These are phyloP conservation scores for Tetradesmus obliquus DNA, from an alignment of 139 green algal genomes.

Conservation along the genomic window DNA sequence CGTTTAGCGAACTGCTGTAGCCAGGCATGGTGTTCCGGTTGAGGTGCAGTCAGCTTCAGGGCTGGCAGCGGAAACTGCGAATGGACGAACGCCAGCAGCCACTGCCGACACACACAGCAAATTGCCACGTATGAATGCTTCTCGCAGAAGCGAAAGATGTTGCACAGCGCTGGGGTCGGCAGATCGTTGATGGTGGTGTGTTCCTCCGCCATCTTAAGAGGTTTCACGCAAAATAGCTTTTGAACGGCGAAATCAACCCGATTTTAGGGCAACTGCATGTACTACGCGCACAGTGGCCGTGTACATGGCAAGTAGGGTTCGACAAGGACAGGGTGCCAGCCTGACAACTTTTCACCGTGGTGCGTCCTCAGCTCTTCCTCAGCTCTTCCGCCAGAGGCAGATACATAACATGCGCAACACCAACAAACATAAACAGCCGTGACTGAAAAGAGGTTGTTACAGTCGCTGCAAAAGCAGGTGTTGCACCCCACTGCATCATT, in stretches of 20 bases:
- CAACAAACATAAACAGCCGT: not conserved
- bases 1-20: not conserved
- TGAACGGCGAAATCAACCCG: too few species aligned
- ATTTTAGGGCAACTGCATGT: not conserved
- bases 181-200: slow-evolving; percentile 8
- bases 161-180: not conserved
- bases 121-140: not conserved
- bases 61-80: not conserved
- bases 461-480: not conserved
- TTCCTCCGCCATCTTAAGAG: not conserved
- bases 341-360: not conserved
- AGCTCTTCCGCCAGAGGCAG: too few species aligned
- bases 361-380: not conserved
- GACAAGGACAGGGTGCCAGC: not conserved
- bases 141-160: slow-evolving; percentile 1
- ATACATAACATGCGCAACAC: too few species aligned
- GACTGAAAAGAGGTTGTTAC: not conserved
- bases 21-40: not conserved
- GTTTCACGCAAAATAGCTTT: too few species aligned
- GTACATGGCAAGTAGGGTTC: not conserved
- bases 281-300: not conserved
- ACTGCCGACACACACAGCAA: not conserved
- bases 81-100: not conserved
- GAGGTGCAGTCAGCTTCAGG: not conserved
- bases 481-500: not conserved